Evolutionary conservation across 306 rosid genomes (phyloP).

Genomic region (Mimosa bimucronata): DNA sequence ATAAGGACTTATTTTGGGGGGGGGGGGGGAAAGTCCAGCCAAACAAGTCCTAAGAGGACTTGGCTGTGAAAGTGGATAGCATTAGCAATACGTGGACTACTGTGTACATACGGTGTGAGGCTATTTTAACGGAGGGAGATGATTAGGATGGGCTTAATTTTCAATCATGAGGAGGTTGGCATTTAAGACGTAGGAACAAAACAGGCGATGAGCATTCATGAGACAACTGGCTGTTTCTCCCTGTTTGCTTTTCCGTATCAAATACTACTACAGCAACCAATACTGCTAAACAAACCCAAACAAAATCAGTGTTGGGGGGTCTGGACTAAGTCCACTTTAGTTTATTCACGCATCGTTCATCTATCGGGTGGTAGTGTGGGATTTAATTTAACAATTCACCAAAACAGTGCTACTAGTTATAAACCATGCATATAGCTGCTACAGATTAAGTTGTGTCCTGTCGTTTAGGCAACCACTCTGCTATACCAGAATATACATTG

Average conservation of each 20-base stretch:
- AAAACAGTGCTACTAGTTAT: neutral
- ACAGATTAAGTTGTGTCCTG: neutral
- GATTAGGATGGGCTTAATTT: constrained; percentile 1
- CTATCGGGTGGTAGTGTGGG: neutral
- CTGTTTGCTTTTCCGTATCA: constrained; percentile 26
- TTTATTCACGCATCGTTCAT: neutral
- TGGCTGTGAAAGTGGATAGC: constrained; percentile 24
- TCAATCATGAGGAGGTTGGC: constrained; percentile 29
- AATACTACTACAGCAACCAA: constrained; percentile 9
- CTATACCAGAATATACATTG: too few relatives aligned
- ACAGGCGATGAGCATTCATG: constrained; percentile 22
- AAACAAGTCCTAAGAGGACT: neutral
- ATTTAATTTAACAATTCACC: neutral
- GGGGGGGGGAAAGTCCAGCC: too few relatives aligned
- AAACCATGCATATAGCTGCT: neutral
- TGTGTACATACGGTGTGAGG: neutral
- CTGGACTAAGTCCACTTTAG: neutral
- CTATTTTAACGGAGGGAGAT: neutral
- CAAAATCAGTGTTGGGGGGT: neutral
- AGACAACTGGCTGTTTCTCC: constrained; percentile 35
- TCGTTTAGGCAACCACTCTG: neutral
- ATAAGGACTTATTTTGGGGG: too few relatives aligned
- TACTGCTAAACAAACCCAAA: constrained; percentile 20
- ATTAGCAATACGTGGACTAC: constrained; percentile 32
- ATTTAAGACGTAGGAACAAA: constrained; percentile 33